Percentiles rank a stretch among this genome's conserved stretches.
Evolutionary conservation across 2,329 filamentous ascomycete species (phyloP).

Genomic region (Ceratocystiopsis brevicomis): DNA sequence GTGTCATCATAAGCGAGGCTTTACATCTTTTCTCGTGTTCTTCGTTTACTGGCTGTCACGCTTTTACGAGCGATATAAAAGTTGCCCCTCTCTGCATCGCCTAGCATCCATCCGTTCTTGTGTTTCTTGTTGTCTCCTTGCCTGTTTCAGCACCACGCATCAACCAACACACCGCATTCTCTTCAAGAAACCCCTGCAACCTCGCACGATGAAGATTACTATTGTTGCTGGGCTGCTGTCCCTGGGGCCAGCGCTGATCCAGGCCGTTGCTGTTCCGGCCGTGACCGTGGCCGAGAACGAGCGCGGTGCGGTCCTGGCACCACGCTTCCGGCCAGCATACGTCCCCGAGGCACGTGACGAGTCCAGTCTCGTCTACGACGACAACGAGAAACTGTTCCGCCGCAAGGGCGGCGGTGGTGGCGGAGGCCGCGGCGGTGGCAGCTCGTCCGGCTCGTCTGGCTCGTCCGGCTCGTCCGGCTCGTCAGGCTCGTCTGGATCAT

Average conservation of each 20-base stretch:
- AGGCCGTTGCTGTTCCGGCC: constrained; percentile 11
- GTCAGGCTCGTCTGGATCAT: not conserved
- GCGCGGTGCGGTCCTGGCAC: not conserved
- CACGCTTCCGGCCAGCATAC: not conserved
- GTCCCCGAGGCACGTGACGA: constrained; percentile 1
- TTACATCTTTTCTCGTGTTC: too few species aligned
- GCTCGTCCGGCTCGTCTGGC: constrained; percentile 5
- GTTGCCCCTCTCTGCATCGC: too few species aligned
- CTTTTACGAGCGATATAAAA: too few species aligned
- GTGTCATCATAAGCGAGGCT: too few species aligned
- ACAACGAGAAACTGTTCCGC: constrained; percentile 27
- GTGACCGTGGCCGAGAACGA: not conserved
- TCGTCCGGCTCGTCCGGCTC: constrained; percentile 7
- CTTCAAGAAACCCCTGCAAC: not conserved
- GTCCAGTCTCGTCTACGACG: constrained; percentile 5
- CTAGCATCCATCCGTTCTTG: too few species aligned
- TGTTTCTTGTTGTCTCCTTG: too few species aligned
- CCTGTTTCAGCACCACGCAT: too few species aligned
- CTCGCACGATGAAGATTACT: constrained; percentile 6
- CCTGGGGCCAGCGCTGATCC: constrained; percentile 6
- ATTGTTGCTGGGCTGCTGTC: constrained; percentile 3
- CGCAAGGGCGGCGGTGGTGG: constrained; percentile 39
- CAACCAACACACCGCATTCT: too few species aligned
- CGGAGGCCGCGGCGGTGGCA: constrained; percentile 3
- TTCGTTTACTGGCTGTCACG: too few species aligned